Evolutionary conservation across 495 filamentous ascomycete species (phyloP).

Genomic region (Mytilinidion resinicola): DNA sequence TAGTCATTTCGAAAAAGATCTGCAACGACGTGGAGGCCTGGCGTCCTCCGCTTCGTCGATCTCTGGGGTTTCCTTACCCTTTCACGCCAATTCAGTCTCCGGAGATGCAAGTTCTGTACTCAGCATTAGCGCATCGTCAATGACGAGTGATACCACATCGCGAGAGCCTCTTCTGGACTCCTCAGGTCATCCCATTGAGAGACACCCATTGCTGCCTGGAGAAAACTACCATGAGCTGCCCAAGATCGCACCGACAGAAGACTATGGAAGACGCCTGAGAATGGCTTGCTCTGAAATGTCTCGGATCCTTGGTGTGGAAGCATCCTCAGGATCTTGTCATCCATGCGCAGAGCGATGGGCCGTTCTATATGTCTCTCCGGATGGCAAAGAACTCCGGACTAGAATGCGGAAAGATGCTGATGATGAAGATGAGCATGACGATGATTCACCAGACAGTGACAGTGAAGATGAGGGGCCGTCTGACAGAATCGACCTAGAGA

Average conservation of each 20-base stretch:
- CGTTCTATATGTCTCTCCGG: slow-evolving; percentile 66
- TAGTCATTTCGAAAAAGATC: slow-evolving; percentile 37
- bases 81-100: slow-evolving; percentile 24
- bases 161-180: slow-evolving; percentile 57
- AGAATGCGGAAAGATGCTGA: slow-evolving; percentile 67
- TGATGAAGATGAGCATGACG: slow-evolving; percentile 57
- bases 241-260: slow-evolving; percentile 32
- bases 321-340: slow-evolving; percentile 55
- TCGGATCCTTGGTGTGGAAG: slow-evolving; percentile 54
- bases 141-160: slow-evolving; percentile 61
- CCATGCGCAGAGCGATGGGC: slow-evolving; percentile 69
- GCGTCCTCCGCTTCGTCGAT: slow-evolving; percentile 62
- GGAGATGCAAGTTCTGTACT: slow-evolving; percentile 48
- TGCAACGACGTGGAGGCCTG: slow-evolving; percentile 43
- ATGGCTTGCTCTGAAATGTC: slow-evolving; percentile 60
- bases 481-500: slow-evolving; percentile 63
- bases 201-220: slow-evolving; percentile 1
- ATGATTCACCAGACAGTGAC: slow-evolving; percentile 56
- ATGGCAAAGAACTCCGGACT: slow-evolving; percentile 61
- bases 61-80: slow-evolving; percentile 52
- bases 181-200: slow-evolving; percentile 23
- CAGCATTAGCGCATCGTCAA: slow-evolving; percentile 61
- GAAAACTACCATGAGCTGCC: slow-evolving; percentile 16
- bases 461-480: slow-evolving; percentile 59
- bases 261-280: slow-evolving; percentile 40